Evolutionary conservation across 2,329 filamentous ascomycete species (phyloP).

Genomic region (Diaporthe ilicicola): DNA sequence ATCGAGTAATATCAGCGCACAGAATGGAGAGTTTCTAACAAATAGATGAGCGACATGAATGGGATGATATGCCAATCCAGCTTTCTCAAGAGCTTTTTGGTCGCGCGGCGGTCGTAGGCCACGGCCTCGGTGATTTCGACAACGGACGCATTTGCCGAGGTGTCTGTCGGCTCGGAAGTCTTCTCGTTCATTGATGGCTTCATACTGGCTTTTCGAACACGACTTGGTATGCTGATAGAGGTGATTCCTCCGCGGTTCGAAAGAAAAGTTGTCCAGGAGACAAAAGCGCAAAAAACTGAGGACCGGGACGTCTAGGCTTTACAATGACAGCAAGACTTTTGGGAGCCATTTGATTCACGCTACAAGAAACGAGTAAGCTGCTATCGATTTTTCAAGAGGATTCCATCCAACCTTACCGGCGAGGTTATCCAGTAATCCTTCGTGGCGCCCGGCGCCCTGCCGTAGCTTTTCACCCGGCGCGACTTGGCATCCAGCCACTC

Average conservation of each 20-base stretch:
- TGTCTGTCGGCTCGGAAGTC: neutral
- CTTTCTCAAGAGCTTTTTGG: conserved; percentile 61
- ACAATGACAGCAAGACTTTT: neutral
- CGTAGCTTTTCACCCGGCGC: conserved; percentile 10
- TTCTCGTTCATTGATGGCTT: neutral
- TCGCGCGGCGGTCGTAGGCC: conserved; percentile 45
- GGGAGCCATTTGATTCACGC: neutral
- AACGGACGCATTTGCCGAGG: neutral
- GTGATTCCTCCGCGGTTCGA: neutral
- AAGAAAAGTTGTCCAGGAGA: neutral
- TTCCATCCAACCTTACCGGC: neutral
- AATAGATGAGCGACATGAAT: conserved; percentile 66
- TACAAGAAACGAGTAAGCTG: neutral
- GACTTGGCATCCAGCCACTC: conserved; percentile 7
- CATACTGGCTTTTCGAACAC: neutral
- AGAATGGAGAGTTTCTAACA: conserved; percentile 41
- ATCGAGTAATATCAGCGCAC: rapidly evolving
- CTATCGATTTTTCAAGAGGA: neutral
- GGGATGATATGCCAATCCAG: conserved; percentile 65
- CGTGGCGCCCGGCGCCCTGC: neutral
- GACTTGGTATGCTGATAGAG: neutral
- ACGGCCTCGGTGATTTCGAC: conserved; percentile 24
- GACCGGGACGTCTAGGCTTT: neutral
- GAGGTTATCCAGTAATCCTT: conserved; percentile 4
- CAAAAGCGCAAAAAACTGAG: neutral